Base-by-base conservation (phyloP, 1,284 basidiomycete species). In the Cryptococcus sp. region DNA sequence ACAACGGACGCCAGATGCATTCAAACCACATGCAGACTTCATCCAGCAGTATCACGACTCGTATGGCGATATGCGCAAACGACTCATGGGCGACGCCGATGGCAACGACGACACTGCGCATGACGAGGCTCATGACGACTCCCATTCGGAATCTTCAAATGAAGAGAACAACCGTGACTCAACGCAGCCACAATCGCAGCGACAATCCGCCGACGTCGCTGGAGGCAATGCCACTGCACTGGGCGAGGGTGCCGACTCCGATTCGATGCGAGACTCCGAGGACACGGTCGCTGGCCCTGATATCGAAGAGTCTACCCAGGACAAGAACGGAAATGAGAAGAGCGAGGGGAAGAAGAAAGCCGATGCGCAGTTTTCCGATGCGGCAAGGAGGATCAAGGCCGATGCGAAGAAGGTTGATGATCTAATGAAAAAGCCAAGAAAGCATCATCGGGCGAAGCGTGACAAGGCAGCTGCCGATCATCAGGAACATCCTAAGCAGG, bases 11-110 rank as follows among this genome's bases (percentile, higher is more conserved):
- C 70, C 74, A 2, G 69, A 73, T 19, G 71, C 68, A 0, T 78
- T 78, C 54, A 65, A 67, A 0, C 68, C 77, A 1, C 78, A 80
- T 56, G 57, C 72, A 0, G 74, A 78, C 31, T 74, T 75, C 35
- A 66, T 78, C 20, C 47, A 68, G 19, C 53, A 57, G 10, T 67
- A 70, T 39, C 73, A 75, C 50, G 60, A 71, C 23, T 55, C 64
- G 8, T 76, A 72, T 62, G 58, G 57, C 20, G 55, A 68, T 19
- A 54, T 68, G 48, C 60, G 69, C 47, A 55, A 66, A 17, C 53
- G 60, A 47, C 45, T 67, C 54, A 46, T 64, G 48, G 56, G 60
- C 44, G 57, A 57, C 53, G 50, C 59, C 57, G 62, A 47, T 5
- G 38, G 53, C 13, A 38, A 41, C 4, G 47, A 50, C 19, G 20